Conservation (phyloP, 129 eudicot genomes). For the Chrysanthemum makinoi region DNA sequence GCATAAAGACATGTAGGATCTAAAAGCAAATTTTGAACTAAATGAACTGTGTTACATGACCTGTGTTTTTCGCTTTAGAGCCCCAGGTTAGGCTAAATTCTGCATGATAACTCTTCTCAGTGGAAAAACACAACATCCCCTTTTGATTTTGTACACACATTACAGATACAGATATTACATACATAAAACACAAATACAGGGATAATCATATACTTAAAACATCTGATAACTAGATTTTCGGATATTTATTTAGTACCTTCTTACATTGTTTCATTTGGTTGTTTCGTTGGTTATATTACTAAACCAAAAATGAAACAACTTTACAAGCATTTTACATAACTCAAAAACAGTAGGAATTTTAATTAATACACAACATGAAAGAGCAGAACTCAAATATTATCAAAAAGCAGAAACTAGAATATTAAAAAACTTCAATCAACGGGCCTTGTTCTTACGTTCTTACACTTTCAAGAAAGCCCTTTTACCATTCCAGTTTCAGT, state of each 20-base stretch:
- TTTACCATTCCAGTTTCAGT: constrained; percentile 73
- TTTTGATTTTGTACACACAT: too few species aligned
- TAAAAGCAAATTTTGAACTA: too few species aligned
- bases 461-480: constrained; percentile 71
- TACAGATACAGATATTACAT: too few species aligned
- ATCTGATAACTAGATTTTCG: not conserved
- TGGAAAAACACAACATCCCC: too few species aligned
- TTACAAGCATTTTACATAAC: constrained; percentile 4
- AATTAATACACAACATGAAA: constrained; percentile 23
- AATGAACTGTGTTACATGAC: too few species aligned
- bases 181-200: not conserved
- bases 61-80: too few species aligned
- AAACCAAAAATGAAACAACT: constrained; percentile 4
- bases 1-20: too few species aligned
- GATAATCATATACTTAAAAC: not conserved
- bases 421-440: constrained; percentile 13
- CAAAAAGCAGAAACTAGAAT: constrained; percentile 20
- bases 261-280: constrained; percentile 14
- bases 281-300: constrained; percentile 9
- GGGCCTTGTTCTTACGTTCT: not conserved
- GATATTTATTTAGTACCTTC: constrained; percentile 20
- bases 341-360: constrained; percentile 7
- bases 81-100: too few species aligned
- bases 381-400: constrained; percentile 25
- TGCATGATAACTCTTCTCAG: too few species aligned